Evolutionary conservation across 1,139 yeast species (phyloP).

Genomic region (Sugiyamaella pinicola): DNA sequence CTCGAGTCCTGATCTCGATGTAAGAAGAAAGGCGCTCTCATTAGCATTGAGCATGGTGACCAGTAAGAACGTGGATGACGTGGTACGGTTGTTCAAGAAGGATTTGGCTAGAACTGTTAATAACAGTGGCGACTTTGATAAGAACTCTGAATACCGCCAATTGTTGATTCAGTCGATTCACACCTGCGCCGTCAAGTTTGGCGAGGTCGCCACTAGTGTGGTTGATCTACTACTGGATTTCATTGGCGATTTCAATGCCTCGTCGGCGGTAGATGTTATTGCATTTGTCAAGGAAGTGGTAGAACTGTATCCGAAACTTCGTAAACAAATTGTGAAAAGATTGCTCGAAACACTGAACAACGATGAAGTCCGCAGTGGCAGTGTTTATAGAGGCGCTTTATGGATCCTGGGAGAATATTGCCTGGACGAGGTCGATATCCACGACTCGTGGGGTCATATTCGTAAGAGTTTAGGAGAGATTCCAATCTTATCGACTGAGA

Average conservation of each 20-base stretch:
- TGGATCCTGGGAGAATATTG: conserved; percentile 97
- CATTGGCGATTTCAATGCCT: conserved; percentile 77
- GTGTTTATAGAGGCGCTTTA: conserved; percentile 88
- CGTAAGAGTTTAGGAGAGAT: conserved; percentile 86
- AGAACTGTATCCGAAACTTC: conserved; percentile 83
- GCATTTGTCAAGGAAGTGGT: conserved; percentile 90
- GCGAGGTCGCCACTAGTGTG: conserved; percentile 88
- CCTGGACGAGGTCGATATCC: conserved; percentile 68
- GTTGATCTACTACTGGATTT: conserved; percentile 87
- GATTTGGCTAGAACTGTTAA: conserved; percentile 70
- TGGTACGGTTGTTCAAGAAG: conserved; percentile 85
- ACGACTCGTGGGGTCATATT: conserved; percentile 84
- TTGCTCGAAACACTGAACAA: conserved; percentile 61
- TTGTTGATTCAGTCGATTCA: conserved; percentile 86
- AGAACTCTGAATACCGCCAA: conserved; percentile 84
- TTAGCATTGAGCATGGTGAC: conserved; percentile 79
- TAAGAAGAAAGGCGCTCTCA: conserved; percentile 82
- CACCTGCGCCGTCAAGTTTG: conserved; percentile 83
- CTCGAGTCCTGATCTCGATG: conserved; percentile 86
- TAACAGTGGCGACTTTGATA: conserved; percentile 57
- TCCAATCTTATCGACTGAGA: conserved; percentile 81
- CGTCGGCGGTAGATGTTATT: conserved; percentile 88
- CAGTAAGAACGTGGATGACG: conserved; percentile 91
- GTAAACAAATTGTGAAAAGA: conserved; percentile 65
- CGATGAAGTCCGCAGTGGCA: conserved; percentile 72